Evolutionary conservation across 2,329 filamentous ascomycete species (phyloP).

Genomic region (Parasarocladium wereldwijsianum): DNA sequence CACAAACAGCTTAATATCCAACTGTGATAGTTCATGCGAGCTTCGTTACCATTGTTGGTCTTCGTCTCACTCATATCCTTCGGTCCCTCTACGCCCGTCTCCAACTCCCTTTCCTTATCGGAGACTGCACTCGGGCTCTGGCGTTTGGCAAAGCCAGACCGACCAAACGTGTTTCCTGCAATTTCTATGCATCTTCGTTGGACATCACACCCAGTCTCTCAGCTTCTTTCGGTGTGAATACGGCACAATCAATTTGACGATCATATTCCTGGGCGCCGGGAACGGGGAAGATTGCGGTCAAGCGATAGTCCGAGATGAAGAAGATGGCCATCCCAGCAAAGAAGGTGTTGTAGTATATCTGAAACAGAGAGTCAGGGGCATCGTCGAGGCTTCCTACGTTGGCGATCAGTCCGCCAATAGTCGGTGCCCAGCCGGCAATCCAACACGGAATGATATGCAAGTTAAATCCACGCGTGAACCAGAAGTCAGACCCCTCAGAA

Average conservation of each 20-base stretch:
- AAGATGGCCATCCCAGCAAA: constrained; percentile 17
- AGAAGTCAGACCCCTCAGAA: constrained; percentile 17
- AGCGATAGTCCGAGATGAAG: constrained; percentile 6
- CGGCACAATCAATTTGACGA: constrained; percentile 26
- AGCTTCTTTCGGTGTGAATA: constrained; percentile 27
- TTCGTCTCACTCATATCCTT: constrained; percentile 1
- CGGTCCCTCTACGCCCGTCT: neutral
- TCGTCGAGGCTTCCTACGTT: constrained; percentile 7
- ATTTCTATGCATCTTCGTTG: constrained; percentile 5
- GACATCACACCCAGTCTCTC: constrained; percentile 21
- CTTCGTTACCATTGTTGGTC: neutral
- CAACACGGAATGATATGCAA: constrained; percentile 17
- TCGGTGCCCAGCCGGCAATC: constrained; percentile 16
- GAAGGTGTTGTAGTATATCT: constrained; percentile 32
- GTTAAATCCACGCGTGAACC: constrained; percentile 19
- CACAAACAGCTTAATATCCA: too few species aligned
- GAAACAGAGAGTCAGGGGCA: constrained; percentile 20
- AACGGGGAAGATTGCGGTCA: constrained; percentile 24
- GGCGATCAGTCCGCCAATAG: constrained; percentile 12
- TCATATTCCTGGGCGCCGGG: constrained; percentile 25
- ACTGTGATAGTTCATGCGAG: too few species aligned
- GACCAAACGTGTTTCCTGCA: constrained; percentile 3
- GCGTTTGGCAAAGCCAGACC: constrained; percentile 3
- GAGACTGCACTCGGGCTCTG: neutral
- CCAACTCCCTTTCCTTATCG: constrained; percentile 1